These are phyloP conservation scores for Elongisporangium undulatum DNA, from an alignment of 352 stramenopile species.

Conservation along the genomic window DNA sequence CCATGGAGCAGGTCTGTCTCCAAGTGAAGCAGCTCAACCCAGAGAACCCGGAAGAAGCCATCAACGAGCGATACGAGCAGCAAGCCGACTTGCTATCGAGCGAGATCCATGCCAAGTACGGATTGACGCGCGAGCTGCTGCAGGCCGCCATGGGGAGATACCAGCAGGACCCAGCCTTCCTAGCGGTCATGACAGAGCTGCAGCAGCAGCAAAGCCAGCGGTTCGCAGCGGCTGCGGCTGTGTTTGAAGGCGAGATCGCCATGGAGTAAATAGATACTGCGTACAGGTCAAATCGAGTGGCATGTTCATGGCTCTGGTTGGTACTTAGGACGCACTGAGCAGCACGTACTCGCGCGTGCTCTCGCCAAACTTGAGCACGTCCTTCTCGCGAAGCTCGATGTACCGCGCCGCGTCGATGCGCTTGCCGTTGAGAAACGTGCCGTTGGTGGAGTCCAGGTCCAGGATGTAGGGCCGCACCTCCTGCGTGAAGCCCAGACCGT, in stretches of 20 bases:
- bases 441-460: conserved; percentile 97
- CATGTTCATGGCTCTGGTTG: too few species aligned
- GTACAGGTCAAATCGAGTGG: too few species aligned
- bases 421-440: conserved; percentile 96
- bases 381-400: conserved; percentile 94
- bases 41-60: conserved; percentile 86
- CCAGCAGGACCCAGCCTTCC: conserved; percentile 82
- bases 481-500: conserved; percentile 51
- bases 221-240: conserved; percentile 72
- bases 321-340: conserved; percentile 53
- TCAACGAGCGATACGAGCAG: conserved; percentile 89
- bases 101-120: conserved; percentile 86
- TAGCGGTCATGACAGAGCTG: conserved; percentile 83
- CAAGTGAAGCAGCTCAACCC: conserved; percentile 86
- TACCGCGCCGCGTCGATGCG: conserved; percentile 93
- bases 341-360: conserved; percentile 98
- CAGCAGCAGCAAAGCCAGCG: conserved; percentile 84
- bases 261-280: conserved; percentile 39
- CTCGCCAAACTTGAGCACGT: conserved; percentile 95
- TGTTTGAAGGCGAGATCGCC: conserved; percentile 88
- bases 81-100: conserved; percentile 75
- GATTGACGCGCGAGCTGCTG: conserved; percentile 78
- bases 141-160: conserved; percentile 90
- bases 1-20: conserved; percentile 86
- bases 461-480: conserved; percentile 95